Conservation (phyloP, 345 rosid species). For the Rhizophora mangle region DNA sequence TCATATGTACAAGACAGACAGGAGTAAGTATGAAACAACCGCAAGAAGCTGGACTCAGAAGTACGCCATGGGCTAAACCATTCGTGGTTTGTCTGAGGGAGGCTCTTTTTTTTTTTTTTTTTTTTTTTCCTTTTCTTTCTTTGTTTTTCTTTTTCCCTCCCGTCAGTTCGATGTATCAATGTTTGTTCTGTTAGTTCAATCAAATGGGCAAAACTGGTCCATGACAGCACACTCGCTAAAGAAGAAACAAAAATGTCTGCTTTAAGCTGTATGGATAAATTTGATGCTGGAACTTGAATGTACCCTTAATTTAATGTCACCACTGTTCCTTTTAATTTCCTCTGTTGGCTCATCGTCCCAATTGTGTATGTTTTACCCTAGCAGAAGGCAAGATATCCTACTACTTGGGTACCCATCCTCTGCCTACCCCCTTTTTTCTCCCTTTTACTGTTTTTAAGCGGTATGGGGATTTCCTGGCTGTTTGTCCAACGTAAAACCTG, state of each 20-base stretch:
- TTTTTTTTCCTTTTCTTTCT: conserved; percentile 4
- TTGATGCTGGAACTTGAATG: conserved; percentile 9
- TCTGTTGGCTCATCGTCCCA: no score
- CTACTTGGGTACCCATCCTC: no score
- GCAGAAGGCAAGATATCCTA: no score
- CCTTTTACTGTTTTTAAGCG: no score
- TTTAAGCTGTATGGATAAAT: conserved; percentile 36
- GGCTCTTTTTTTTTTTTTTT: conserved; percentile 12
- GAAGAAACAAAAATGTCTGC: conserved; percentile 16
- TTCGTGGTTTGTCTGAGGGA: conserved; percentile 16
- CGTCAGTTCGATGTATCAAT: conserved; percentile 35
- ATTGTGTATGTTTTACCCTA: no score
- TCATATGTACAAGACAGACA: conserved; percentile 96
- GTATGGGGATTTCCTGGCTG: no score
- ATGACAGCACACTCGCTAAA: conserved; percentile 14
- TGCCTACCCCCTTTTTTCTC: no score
- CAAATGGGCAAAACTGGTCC: conserved; percentile 31
- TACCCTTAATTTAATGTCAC: conserved; percentile 6
- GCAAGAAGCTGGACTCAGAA: conserved; percentile 99
- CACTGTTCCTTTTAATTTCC: no score
- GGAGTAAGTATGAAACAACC: conserved; percentile 84
- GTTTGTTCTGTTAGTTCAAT: conserved; percentile 23
- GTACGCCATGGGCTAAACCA: conserved; percentile 85
- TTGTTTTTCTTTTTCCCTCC: not conserved
- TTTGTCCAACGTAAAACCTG: no score